phyloP scores from a whole-genome alignment of 441 rosid genomes.

The Erodium chrysanthum region DNA sequence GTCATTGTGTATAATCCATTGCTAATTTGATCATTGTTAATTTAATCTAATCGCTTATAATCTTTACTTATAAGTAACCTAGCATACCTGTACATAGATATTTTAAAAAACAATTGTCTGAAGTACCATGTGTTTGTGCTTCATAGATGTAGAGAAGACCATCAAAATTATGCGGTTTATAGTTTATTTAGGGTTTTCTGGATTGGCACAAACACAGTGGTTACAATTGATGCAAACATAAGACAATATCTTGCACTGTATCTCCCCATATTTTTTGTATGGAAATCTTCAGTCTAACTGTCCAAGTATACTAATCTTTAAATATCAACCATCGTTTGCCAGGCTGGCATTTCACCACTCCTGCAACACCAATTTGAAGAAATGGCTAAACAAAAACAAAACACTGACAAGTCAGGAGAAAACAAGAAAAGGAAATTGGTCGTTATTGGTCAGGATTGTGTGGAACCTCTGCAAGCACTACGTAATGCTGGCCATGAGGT shows the following conservation, averaged over 20 bases:
- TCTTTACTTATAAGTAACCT: background rate
- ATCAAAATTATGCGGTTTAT: background rate
- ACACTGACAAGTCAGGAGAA: slow-evolving; percentile 23
- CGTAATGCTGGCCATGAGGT: slow-evolving; percentile 68
- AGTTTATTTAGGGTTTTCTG: background rate
- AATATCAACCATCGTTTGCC: slow-evolving; percentile 17
- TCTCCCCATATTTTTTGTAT: background rate
- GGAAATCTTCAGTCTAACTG: background rate
- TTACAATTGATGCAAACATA: slow-evolving; percentile 10
- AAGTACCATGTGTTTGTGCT: background rate
- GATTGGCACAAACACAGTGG: background rate
- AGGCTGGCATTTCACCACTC: slow-evolving; percentile 70
- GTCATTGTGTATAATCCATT: background rate
- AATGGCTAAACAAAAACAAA: slow-evolving; percentile 39
- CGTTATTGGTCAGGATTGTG: slow-evolving; percentile 69
- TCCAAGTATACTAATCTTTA: background rate
- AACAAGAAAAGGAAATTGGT: slow-evolving; percentile 53
- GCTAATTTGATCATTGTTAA: background rate
- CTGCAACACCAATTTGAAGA: slow-evolving; percentile 73
- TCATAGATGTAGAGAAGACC: background rate
- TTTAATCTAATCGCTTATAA: background rate
- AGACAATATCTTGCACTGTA: background rate
- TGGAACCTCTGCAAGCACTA: slow-evolving; percentile 90
- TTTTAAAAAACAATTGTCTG: background rate
- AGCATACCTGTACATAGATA: background rate